A percentile compares a stretch with the other conserved stretches of the same genome.
phyloP scores from a whole-genome alignment of 1,139 yeast genomes.

The Suhomyces guaymorum region DNA sequence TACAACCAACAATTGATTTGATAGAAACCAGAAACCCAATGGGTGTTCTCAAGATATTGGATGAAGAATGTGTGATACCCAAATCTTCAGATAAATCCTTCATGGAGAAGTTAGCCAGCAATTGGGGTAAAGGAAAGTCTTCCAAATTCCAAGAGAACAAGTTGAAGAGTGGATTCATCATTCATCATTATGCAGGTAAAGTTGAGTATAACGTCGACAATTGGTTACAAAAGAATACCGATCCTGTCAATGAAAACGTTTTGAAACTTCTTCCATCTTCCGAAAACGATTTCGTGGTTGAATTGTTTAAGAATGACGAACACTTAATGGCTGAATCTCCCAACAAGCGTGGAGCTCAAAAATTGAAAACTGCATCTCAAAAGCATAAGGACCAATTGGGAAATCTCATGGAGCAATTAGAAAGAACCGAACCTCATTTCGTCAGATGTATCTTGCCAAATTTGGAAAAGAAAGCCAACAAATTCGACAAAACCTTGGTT shows the following conservation, averaged over 20 bases:
- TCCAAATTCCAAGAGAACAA: constrained; percentile 72
- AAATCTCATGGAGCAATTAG: constrained; percentile 70
- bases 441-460: constrained; percentile 96
- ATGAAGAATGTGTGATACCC: constrained; percentile 96
- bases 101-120: constrained; percentile 70
- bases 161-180: constrained; percentile 65
- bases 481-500: constrained; percentile 75
- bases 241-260: constrained; percentile 83
- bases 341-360: constrained; percentile 18
- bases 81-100: constrained; percentile 82
- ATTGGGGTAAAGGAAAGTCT: constrained; percentile 59
- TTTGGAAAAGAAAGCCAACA: constrained; percentile 65
- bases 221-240: constrained; percentile 94
- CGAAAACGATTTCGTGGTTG: constrained; percentile 46
- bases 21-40: constrained; percentile 77
- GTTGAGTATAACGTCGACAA: constrained; percentile 91
- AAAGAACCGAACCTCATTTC: constrained; percentile 90
- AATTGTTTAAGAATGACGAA: constrained; percentile 29
- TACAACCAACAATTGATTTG: constrained; percentile 91
- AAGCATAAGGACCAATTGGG: constrained; percentile 81
- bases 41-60: constrained; percentile 85
- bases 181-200: constrained; percentile 92
- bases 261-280: constrained; percentile 60
- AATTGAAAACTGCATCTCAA: constrained; percentile 80
- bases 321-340: constrained; percentile 14